Conservation (phyloP, 305 asterid genomes). For the Petunia hybrid region DNA sequence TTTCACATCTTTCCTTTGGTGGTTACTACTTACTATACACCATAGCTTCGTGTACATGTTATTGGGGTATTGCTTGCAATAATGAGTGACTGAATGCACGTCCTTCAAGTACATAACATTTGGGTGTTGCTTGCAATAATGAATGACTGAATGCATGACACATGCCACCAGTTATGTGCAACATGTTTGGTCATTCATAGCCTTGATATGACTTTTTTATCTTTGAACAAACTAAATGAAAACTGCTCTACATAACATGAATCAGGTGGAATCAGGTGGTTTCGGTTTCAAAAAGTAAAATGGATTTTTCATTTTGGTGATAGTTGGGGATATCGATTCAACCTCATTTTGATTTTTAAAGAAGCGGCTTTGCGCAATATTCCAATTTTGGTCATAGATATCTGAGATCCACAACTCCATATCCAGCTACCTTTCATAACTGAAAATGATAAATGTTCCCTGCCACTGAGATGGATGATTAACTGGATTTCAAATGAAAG, state of each 20-base stretch:
- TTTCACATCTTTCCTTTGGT: conserved; percentile 10
- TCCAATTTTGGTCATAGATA: neutral
- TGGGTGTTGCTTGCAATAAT: conserved; percentile 5
- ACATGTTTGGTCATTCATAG: neutral
- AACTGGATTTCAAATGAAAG: neutral
- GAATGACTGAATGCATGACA: conserved; percentile 22
- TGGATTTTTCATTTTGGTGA: neutral
- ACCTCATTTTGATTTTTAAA: neutral
- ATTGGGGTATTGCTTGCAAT: neutral
- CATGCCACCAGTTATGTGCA: neutral
- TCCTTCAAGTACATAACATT: neutral
- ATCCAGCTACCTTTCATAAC: neutral
- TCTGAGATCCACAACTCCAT: neutral
- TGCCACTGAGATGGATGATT: neutral
- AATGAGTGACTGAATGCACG: conserved; percentile 22
- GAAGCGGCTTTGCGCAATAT: neutral
- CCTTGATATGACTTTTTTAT: neutral
- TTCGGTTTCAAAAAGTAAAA: neutral
- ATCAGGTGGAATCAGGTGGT: neutral
- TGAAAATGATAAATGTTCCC: neutral
- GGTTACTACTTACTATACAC: neutral
- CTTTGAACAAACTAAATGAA: conserved; percentile 6
- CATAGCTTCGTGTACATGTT: conserved; percentile 14
- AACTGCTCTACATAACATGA: neutral
- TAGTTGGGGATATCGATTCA: neutral